These are phyloP conservation scores for Tetrapisispora phaffii DNA, from an alignment of 805 yeast species.

Conservation along the genomic window DNA sequence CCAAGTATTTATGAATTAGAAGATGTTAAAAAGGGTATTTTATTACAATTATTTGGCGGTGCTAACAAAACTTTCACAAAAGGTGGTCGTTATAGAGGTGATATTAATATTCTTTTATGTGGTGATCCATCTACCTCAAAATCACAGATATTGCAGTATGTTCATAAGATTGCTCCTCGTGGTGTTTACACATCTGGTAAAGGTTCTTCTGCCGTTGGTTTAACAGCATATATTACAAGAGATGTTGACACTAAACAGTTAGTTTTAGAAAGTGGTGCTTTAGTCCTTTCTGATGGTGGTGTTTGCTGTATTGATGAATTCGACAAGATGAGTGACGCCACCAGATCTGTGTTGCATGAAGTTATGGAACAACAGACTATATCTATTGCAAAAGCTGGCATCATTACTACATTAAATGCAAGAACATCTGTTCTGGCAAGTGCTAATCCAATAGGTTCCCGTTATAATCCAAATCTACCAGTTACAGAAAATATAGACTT, in stretches of 20 bases:
- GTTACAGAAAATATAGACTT: slow-evolving; percentile 92
- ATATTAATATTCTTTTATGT: slow-evolving; percentile 79
- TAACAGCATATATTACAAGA: slow-evolving; percentile 92
- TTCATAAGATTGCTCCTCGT: slow-evolving; percentile 94
- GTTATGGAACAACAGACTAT: slow-evolving; percentile 99
- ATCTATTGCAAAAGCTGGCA: slow-evolving; percentile 96
- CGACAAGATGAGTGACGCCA: slow-evolving; percentile 92
- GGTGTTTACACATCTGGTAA: slow-evolving; percentile 98
- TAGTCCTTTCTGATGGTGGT: slow-evolving; percentile 95
- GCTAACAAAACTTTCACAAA: slow-evolving; percentile 78
- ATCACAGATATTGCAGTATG: slow-evolving; percentile 88
- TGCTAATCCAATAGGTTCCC: slow-evolving; percentile 93
- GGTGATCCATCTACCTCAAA: slow-evolving; percentile 98
- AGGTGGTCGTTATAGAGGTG: slow-evolving; percentile 95
- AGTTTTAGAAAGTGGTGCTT: slow-evolving; percentile 92
- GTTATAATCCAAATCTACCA: slow-evolving; percentile 89
- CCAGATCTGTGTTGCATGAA: slow-evolving; percentile 91
- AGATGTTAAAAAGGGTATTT: slow-evolving; percentile 91
- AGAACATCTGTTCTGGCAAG: slow-evolving; percentile 92
- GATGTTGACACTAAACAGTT: slow-evolving; percentile 89
- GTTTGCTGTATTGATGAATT: slow-evolving; percentile 98
- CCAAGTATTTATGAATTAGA: slow-evolving; percentile 96
- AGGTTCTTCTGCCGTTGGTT: slow-evolving; percentile 98
- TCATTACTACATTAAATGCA: slow-evolving; percentile 92
- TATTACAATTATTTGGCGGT: slow-evolving; percentile 91